phyloP scores from a whole-genome alignment of 192 early-diverging fungal species.

The Umbelopsis isabellina region DNA sequence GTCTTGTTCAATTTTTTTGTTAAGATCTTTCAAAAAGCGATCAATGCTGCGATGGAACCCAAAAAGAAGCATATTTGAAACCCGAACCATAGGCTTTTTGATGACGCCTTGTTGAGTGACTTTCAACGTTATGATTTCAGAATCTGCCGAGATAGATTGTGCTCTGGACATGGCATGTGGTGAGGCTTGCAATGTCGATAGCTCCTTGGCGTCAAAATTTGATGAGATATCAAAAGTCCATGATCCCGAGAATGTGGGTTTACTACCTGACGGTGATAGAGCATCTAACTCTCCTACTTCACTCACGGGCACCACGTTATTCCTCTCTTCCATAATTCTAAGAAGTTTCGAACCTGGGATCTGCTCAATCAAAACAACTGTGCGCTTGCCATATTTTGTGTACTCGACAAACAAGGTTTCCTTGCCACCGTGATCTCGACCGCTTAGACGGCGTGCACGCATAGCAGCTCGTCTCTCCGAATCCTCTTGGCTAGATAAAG shows the following conservation, averaged over 20 bases:
- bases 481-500: background rate
- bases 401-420: constrained; percentile 29
- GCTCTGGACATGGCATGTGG: background rate
- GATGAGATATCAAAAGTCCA: constrained; percentile 39
- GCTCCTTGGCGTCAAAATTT: background rate
- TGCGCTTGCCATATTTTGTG: constrained; percentile 27
- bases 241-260: constrained; percentile 31
- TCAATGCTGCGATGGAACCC: constrained; percentile 38
- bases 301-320: background rate
- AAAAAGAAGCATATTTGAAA: constrained; percentile 32
- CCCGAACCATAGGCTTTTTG: constrained; percentile 35
- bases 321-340: constrained; percentile 32
- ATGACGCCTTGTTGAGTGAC: constrained; percentile 41
- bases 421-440: constrained; percentile 11
- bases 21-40: constrained; percentile 40
- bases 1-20: constrained; percentile 28
- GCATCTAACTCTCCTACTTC: background rate
- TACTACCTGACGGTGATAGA: constrained; percentile 11
- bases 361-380: constrained; percentile 26
- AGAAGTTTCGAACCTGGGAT: constrained; percentile 18
- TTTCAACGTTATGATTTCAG: constrained; percentile 12
- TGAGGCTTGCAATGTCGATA: constrained; percentile 12
- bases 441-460: constrained; percentile 11
- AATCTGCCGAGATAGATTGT: background rate
- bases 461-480: constrained; percentile 15